Percentiles rank a stretch among this genome's conserved stretches.
Evolutionary conservation across 495 filamentous ascomycete species (phyloP).

Genomic region (Neurospora discreta): DNA sequence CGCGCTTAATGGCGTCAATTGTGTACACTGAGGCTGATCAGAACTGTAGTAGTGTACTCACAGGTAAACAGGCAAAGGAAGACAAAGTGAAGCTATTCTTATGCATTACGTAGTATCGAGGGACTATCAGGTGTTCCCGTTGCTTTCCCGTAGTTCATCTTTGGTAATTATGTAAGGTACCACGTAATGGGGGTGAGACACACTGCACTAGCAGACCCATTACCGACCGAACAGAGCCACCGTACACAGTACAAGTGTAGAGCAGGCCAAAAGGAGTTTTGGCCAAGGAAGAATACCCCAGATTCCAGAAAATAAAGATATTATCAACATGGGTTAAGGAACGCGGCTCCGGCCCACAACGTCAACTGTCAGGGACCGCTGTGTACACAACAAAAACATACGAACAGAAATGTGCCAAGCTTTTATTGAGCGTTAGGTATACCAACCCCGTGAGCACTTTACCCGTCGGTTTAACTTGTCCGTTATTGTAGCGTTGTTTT

Average conservation of each 20-base stretch:
- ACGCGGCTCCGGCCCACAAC: neutral
- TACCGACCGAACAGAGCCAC: neutral
- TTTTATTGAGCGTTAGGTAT: neutral
- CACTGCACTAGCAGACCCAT: neutral
- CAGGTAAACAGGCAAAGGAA: neutral
- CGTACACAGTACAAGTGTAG: too few relatives aligned
- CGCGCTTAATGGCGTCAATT: neutral
- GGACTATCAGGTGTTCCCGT: neutral
- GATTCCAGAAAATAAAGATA: neutral
- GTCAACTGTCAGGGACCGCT: neutral
- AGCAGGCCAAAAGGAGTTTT: neutral
- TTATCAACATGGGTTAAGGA: neutral
- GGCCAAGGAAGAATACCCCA: neutral
- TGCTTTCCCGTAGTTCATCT: neutral
- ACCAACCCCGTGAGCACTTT: neutral
- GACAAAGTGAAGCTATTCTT: neutral
- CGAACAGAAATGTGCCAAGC: neutral
- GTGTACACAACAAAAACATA: neutral
- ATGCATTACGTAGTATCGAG: neutral
- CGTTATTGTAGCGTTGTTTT: neutral
- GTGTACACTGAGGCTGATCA: neutral
- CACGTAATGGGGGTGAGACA: neutral
- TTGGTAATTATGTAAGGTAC: neutral
- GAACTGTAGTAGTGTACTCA: neutral
- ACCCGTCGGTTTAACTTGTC: neutral